phyloP scores from a whole-genome alignment of 1,139 yeast species.

The Pichia sp. region DNA sequence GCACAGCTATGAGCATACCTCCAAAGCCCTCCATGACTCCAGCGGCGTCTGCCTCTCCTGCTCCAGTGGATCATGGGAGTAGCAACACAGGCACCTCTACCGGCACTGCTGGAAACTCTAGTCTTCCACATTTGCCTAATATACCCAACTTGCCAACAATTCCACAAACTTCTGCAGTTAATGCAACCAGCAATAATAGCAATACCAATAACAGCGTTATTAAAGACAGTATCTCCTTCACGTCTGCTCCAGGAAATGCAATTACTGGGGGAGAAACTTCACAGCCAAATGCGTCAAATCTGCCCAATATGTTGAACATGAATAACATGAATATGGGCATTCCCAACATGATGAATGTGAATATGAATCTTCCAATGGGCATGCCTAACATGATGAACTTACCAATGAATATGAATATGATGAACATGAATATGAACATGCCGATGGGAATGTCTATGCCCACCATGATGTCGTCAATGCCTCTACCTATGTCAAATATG shows the following conservation, averaged over 20 bases:
- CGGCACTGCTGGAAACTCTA: not conserved
- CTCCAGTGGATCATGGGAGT: not conserved
- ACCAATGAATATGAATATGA: not conserved
- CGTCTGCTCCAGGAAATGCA: no score
- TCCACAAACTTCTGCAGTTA: not conserved
- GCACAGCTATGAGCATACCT: not conserved
- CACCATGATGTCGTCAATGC: constrained; percentile 4
- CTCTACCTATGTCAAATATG: constrained; percentile 4
- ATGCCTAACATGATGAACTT: not conserved
- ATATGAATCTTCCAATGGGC: no score
- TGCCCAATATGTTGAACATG: no score
- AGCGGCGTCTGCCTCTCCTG: not conserved
- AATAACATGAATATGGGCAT: no score
- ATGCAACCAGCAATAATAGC: not conserved
- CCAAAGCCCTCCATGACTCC: not conserved
- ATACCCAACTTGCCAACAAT: not conserved
- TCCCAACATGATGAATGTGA: no score
- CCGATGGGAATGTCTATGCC: not conserved
- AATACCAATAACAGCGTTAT: not conserved
- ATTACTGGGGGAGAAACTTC: no score
- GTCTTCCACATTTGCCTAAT: not conserved
- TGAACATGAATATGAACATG: constrained; percentile 2
- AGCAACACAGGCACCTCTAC: constrained; percentile 1
- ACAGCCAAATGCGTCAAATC: no score
- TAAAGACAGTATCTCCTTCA: not conserved